Conservation (phyloP, 176 grass and related monocot species). For the Themeda triandra region DNA sequence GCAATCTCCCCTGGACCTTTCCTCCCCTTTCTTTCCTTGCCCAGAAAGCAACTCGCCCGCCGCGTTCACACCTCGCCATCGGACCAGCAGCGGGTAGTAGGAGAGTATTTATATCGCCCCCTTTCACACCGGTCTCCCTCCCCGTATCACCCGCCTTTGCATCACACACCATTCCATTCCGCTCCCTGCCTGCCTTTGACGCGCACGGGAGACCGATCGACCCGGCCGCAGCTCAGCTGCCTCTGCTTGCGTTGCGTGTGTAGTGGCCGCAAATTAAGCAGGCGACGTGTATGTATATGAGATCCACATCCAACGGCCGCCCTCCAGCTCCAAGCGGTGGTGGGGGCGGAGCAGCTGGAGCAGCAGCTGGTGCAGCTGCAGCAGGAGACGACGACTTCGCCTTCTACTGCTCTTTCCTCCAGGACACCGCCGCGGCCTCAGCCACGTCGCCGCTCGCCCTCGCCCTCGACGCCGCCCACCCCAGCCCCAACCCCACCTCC, state of each 20-base stretch:
- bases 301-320: constrained; percentile 45
- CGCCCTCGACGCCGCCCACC: not conserved
- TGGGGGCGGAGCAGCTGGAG: not conserved
- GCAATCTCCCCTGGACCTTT: constrained; percentile 5
- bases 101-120: constrained; percentile 27
- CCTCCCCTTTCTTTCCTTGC: constrained; percentile 29
- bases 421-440: constrained; percentile 32
- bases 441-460: not conserved
- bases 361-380: not conserved
- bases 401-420: constrained; percentile 74
- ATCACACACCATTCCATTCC: not conserved
- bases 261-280: not conserved
- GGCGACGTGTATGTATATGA: constrained; percentile 41
- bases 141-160: not conserved
- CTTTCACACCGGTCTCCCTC: constrained; percentile 57
- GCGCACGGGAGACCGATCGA: constrained; percentile 16
- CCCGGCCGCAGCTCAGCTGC: not conserved
- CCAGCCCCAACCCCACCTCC: constrained; percentile 2
- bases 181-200: not conserved
- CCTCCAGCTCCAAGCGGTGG: constrained; percentile 30
- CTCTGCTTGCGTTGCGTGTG: not conserved
- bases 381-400: constrained; percentile 62
- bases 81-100: no score
- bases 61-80: constrained; percentile 32
- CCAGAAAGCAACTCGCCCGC: constrained; percentile 33